Evolutionary conservation across 345 rosid species (phyloP).

Genomic region (Brassica napus): DNA sequence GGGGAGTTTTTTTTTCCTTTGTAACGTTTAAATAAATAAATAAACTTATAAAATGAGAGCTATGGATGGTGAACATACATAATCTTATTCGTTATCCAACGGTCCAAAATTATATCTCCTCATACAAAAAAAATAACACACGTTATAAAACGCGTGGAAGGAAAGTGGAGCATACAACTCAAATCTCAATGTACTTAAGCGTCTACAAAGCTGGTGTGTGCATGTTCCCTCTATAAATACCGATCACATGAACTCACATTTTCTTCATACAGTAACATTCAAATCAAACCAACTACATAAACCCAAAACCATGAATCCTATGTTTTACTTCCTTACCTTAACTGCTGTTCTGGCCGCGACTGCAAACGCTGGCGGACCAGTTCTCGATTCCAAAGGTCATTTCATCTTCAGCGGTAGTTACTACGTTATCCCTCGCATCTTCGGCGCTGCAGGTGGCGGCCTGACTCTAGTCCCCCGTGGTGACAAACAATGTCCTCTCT

Average conservation of each 20-base stretch:
- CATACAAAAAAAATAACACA: not conserved
- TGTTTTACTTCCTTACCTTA: conserved; percentile 6
- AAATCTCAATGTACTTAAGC: not conserved
- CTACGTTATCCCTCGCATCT: conserved; percentile 6
- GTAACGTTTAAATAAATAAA: too few species aligned
- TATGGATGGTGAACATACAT: not conserved
- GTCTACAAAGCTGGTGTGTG: not conserved
- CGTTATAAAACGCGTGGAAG: not conserved
- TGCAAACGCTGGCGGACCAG: not conserved
- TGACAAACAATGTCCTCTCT: not conserved
- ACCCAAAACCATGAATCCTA: conserved; percentile 14
- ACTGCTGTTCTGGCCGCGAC: not conserved
- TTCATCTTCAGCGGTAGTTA: not conserved
- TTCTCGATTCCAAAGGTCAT: not conserved
- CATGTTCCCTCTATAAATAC: conserved; percentile 2
- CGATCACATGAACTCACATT: not conserved
- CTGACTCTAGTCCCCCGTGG: not conserved
- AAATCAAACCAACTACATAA: not conserved
- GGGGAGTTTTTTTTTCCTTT: too few species aligned
- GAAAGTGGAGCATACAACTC: not conserved
- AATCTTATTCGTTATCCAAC: not conserved
- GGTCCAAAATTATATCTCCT: not conserved
- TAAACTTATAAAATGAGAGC: not conserved
- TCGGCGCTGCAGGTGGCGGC: conserved; percentile 16
- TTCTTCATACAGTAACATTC: conserved; percentile 4